Percentiles rank a stretch among this genome's conserved stretches.
Conservation (phyloP, 805 yeast species). For the Candida nanaspora region DNA sequence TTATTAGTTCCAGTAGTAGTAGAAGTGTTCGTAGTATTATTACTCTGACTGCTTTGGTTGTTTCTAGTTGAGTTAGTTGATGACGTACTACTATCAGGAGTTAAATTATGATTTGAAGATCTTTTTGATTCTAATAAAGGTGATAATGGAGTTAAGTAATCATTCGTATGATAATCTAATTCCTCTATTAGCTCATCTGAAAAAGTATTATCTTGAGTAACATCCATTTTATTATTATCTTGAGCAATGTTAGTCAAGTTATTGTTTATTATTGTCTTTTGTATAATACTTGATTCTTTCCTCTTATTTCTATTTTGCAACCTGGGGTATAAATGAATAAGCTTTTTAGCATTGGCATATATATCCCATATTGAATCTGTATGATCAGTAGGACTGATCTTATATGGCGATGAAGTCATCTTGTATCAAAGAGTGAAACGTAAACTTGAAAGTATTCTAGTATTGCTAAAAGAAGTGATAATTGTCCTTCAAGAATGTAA, state of each 20-base stretch:
- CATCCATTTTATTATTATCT: neutral
- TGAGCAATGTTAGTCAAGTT: too few species aligned
- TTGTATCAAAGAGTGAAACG: too few species aligned
- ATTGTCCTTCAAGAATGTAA: too few species aligned
- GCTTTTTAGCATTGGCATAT: conserved; percentile 24
- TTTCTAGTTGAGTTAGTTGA: conserved; percentile 3
- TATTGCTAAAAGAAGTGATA: too few species aligned
- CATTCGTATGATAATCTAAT: neutral
- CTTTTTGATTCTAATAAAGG: neutral
- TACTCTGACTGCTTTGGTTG: neutral
- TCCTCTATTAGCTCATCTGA: too few species aligned
- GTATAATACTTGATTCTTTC: conserved; percentile 15
- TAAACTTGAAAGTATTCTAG: too few species aligned
- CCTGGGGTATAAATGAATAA: conserved; percentile 26
- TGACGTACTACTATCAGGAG: too few species aligned
- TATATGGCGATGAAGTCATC: too few species aligned
- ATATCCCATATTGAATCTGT: conserved; percentile 29
- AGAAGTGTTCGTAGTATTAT: conserved; percentile 7
- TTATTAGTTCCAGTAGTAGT: conserved; percentile 2
- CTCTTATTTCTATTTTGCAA: conserved; percentile 24
- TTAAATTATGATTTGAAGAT: too few species aligned
- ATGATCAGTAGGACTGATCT: neutral
- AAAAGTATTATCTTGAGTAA: too few species aligned
- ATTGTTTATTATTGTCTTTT: neutral
- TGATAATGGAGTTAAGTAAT: neutral